Evolutionary conservation across 306 rosid species (phyloP), one percentile per base, ranked within the genome.

Genomic region (Trifolium pratense): DNA sequence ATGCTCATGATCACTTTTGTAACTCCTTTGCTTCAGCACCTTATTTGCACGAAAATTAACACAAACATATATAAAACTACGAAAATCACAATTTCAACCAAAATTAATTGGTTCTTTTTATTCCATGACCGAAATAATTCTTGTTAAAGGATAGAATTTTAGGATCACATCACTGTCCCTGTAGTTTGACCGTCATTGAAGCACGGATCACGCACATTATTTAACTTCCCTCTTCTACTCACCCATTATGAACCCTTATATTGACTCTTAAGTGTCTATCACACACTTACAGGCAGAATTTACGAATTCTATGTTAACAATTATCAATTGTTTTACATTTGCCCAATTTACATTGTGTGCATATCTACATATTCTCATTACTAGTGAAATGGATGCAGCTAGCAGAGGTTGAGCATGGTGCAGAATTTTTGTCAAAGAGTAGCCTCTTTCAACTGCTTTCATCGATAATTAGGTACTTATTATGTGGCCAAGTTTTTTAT

Each of bases 401-500:
- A 70, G 89, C 90, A 75, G 93, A 88, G 74, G 25, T 91, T 6
- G 86, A 89, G 80, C 96, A 94, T 80, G 92, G 91, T 69, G 78
- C 90, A 34, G 91, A 84, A 63, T 89, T 89, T 69, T 78, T 86
- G 85, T 87, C 95, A 4, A 87, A 85, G 78, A 84, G 88, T 77
- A 84, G 84, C 82, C 75, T 89, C 82, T 83, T 89, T 85, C 95
- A 84, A 42, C 84, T 86, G 42, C 95, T 91, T 73, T 70, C 88
- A 76, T 94, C 96, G 78, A 82, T 85, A 26, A 89, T 91, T 75
- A 87, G 95, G 99, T 94, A 79, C 68, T 36, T 36, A 52, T 57
- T 45, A 59, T 53, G 49, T 55, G 49, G 32, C 69, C 13, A 3
- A 66, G 67, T 65, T 11, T 66, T 18, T 39, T 57, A 45, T 49